These are phyloP conservation scores for Sarcodon aspratus DNA, from an alignment of 768 basidiomycete genomes.

Conservation along the genomic window DNA sequence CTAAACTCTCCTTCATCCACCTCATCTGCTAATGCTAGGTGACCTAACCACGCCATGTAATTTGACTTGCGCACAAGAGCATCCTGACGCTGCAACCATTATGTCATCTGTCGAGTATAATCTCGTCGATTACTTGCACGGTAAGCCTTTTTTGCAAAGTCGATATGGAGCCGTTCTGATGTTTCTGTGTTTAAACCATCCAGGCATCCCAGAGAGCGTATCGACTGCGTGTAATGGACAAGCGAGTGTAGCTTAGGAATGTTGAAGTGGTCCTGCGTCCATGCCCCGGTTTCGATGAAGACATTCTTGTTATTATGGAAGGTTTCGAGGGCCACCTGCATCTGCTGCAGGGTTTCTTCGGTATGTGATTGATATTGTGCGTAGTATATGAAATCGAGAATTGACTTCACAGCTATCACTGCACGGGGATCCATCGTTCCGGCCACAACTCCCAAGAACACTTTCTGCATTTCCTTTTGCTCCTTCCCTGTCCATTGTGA, in stretches of 20 bases:
- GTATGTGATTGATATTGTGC: conserved; percentile 22
- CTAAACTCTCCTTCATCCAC: too few species aligned
- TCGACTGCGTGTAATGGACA: conserved; percentile 7
- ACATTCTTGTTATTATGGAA: conserved; percentile 28
- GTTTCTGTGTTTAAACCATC: conserved; percentile 10
- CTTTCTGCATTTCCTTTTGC: conserved; percentile 16
- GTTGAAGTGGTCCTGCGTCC: conserved; percentile 16
- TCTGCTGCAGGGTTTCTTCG: conserved; percentile 13
- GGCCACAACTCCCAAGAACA: conserved; percentile 1
- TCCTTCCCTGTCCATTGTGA: conserved; percentile 19
- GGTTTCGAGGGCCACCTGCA: conserved; percentile 14
- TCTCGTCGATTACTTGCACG: not conserved
- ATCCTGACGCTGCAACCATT: conserved; percentile 24
- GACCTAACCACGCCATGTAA: too few species aligned
- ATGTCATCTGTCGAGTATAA: conserved; percentile 27
- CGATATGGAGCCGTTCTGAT: conserved; percentile 7
- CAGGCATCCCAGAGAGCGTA: conserved; percentile 8
- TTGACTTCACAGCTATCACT: conserved; percentile 3
- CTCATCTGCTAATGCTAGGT: too few species aligned
- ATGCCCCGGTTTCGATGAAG: conserved; percentile 23
- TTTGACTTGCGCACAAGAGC: too few species aligned
- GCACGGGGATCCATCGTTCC: not conserved
- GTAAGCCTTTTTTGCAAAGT: conserved; percentile 2
- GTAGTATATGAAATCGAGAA: conserved; percentile 26
- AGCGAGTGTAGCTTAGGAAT: conserved; percentile 13